Percentiles rank a stretch among this genome's conserved stretches.
These are phyloP conservation scores for Gastroboletus turbinatus DNA, from an alignment of 1,284 basidiomycete genomes.

Conservation along the genomic window DNA sequence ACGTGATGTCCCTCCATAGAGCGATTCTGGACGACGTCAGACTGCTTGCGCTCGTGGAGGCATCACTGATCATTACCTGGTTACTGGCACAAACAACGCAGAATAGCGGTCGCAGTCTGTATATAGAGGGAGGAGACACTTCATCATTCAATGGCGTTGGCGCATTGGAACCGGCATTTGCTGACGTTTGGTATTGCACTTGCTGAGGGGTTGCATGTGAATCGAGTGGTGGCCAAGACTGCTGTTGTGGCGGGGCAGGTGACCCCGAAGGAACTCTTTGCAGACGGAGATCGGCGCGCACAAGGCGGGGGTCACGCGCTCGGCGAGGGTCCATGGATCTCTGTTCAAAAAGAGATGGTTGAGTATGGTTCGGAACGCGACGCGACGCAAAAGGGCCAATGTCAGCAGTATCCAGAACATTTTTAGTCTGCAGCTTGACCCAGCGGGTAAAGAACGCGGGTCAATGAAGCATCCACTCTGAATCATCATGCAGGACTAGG, in stretches of 20 bases:
- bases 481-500: slow-evolving; percentile 57
- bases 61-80: slow-evolving; percentile 57
- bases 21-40: slow-evolving; percentile 70
- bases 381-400: slow-evolving; percentile 8
- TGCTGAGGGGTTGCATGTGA: slow-evolving; percentile 18
- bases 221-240: slow-evolving; percentile 29
- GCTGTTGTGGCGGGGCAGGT: slow-evolving; percentile 41
- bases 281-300: slow-evolving; percentile 63
- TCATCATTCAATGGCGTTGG: slow-evolving; percentile 11
- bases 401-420: slow-evolving; percentile 92
- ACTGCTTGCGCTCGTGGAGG: background rate
- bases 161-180: slow-evolving; percentile 9
- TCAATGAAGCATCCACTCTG: slow-evolving; percentile 85
- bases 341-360: slow-evolving; percentile 15
- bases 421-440: slow-evolving; percentile 70
- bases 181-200: slow-evolving; percentile 17
- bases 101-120: slow-evolving; percentile 77
- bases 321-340: slow-evolving; percentile 70
- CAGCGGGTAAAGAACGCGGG: slow-evolving; percentile 45
- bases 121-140: slow-evolving; percentile 29
- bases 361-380: slow-evolving; percentile 9
- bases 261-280: slow-evolving; percentile 51
- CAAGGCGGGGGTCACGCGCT: slow-evolving; percentile 75
- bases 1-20: slow-evolving; percentile 99
- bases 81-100: slow-evolving; percentile 99